phyloP scores from a whole-genome alignment of 371 early-diverging fungal species.

The Amoeboaphelidium protococcarum region DNA sequence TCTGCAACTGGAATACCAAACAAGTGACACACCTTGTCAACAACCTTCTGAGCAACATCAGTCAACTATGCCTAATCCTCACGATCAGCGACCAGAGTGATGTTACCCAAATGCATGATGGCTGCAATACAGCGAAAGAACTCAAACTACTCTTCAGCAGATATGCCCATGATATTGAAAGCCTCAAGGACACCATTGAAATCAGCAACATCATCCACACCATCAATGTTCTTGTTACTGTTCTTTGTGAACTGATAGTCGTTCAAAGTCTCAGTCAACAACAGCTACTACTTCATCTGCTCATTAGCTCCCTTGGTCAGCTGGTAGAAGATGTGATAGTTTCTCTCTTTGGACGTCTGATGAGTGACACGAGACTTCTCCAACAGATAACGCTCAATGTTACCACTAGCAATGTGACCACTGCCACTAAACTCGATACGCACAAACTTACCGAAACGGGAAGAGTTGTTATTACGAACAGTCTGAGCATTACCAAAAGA shows the following conservation, averaged over 20 bases:
- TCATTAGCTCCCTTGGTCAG: constrained; percentile 7
- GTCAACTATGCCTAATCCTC: constrained; percentile 6
- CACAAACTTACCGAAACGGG: constrained; percentile 21
- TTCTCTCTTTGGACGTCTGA: constrained; percentile 10
- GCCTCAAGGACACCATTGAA: constrained; percentile 1
- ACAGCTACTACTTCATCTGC: not conserved
- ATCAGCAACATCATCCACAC: constrained; percentile 7
- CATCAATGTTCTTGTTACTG: constrained; percentile 3
- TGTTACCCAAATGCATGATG: constrained; percentile 16
- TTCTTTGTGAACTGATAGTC: constrained; percentile 6
- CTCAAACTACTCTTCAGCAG: constrained; percentile 5
- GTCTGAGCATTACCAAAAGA: constrained; percentile 23
- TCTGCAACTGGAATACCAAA: constrained; percentile 6
- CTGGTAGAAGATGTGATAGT: constrained; percentile 19
- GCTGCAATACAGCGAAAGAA: constrained; percentile 12
- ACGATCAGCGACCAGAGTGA: constrained; percentile 6
- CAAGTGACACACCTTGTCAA: constrained; percentile 8
- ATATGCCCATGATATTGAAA: constrained; percentile 9
- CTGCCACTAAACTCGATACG: constrained; percentile 10
- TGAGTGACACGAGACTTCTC: constrained; percentile 14
- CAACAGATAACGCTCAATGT: constrained; percentile 16
- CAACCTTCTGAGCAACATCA: constrained; percentile 3
- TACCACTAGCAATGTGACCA: constrained; percentile 11
- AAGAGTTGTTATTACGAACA: constrained; percentile 16
- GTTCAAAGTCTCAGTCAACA: not conserved